Percentiles rank a stretch among this genome's conserved stretches.
Evolutionary conservation across 108 stramenopile genomes (phyloP).

Genomic region (Parmales sp.): DNA sequence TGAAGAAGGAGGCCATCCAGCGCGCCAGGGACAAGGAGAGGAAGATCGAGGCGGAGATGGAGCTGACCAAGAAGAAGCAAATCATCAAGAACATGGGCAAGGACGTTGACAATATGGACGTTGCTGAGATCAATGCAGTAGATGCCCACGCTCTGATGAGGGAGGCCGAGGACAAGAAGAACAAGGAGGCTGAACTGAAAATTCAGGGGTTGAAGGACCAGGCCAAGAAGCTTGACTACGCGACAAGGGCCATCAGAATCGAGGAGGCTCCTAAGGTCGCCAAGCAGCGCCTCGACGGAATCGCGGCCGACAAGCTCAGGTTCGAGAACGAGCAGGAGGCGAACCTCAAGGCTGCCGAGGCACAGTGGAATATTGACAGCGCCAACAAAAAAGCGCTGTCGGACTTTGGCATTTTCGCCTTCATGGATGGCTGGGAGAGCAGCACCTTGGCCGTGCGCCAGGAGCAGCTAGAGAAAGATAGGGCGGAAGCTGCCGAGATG

Average conservation of each 20-base stretch:
- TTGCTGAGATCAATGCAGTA: conserved; percentile 49
- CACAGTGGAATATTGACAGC: conserved; percentile 63
- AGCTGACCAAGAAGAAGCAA: conserved; percentile 81
- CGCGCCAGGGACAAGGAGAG: conserved; percentile 63
- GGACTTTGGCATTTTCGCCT: conserved; percentile 46
- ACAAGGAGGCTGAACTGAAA: conserved; percentile 79
- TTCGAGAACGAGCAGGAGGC: conserved; percentile 56
- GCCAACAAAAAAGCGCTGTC: conserved; percentile 46
- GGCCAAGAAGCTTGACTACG: conserved; percentile 76
- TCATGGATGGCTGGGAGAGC: conserved; percentile 50
- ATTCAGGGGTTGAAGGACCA: conserved; percentile 56
- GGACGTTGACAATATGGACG: conserved; percentile 76
- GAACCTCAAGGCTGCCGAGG: conserved; percentile 50
- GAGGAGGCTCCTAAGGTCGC: conserved; percentile 76
- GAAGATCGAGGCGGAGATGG: conserved; percentile 69
- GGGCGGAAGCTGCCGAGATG: conserved; percentile 52
- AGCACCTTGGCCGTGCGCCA: conserved; percentile 56
- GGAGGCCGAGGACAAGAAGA: conserved; percentile 80
- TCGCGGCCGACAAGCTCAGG: conserved; percentile 13
- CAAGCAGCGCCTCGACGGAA: conserved; percentile 10
- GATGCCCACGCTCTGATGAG: conserved; percentile 62
- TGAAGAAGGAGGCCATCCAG: neutral
- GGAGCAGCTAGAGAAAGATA: conserved; percentile 38
- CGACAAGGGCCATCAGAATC: conserved; percentile 85
- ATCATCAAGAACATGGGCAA: conserved; percentile 67